Evolutionary conservation across 2,329 filamentous ascomycete species (phyloP), one percentile per base, ranked within the genome.

Genomic region (Raffaelea deltoideospora): DNA sequence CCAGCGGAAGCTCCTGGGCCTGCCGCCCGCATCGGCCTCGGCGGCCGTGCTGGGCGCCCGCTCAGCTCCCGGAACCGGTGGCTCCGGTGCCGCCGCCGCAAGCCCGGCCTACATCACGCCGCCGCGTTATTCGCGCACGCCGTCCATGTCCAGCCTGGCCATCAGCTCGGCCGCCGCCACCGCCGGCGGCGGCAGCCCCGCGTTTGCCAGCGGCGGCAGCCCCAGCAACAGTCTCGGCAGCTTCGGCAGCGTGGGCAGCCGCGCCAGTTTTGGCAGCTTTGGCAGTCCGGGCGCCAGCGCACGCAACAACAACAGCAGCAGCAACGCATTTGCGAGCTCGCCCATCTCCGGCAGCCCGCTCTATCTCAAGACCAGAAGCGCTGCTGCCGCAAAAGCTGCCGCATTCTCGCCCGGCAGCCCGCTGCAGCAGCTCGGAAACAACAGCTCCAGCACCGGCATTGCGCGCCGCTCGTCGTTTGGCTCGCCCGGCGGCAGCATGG

Each of bases 71-170:
- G n/a, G n/a, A n/a, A n/a, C n/a, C n/a, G n/a, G n/a, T n/a, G n/a
- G n/a, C n/a, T n/a, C n/a, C n/a, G n/a, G n/a, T n/a, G n/a, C n/a
- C n/a, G n/a, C n/a, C n/a, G n/a, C n/a, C n/a, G n/a, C n/a, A n/a
- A n/a, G n/a, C n/a, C n/a, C n/a, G n/a, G 71, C 72, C 39, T 92
- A 83, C 57, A 76, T 79, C 48, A 95, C 88, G 1, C 88, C 88
- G 4, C 88, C 88, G 3, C 75, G 84, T 49, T 95, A 93, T 60
- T 74, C 79, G 26, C 70, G 84, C 40, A 88, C 82, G 11, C 71
- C 78, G 20, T 80, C 74, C 17, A 53, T 72, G 58, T 56, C 70
- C 48, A 62, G 72, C 10, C 83, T 79, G 2, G 66, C 75, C 4
- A 69, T 67, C 22, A 62, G 72, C 10, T 83, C 79, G 2, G 66